These are phyloP conservation scores for Sindora glabra DNA, from an alignment of 306 rosid genomes.

Conservation along the genomic window DNA sequence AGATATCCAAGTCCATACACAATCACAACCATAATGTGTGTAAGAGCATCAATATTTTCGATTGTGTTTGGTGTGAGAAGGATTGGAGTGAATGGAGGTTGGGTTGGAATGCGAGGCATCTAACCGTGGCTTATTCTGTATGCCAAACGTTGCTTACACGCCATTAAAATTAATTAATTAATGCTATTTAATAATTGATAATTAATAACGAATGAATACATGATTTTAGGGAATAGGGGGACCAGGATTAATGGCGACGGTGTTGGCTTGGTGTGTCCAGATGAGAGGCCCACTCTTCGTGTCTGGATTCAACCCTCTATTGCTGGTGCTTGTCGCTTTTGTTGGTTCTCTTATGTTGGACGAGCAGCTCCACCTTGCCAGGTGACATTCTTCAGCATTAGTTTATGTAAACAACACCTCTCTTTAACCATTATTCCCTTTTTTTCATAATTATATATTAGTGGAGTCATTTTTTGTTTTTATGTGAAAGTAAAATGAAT, in stretches of 20 bases:
- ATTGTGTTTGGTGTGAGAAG: constrained; percentile 9
- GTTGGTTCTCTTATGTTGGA: not conserved
- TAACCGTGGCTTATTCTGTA: constrained; percentile 23
- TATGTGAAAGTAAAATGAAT: no score
- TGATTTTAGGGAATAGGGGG: not conserved
- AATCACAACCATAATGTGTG: constrained; percentile 25
- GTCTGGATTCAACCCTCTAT: not conserved
- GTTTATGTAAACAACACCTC: no score
- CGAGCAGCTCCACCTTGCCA: constrained; percentile 7
- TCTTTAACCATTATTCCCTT: no score
- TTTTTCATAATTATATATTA: no score
- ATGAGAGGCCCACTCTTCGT: constrained; percentile 9
- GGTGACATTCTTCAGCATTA: no score
- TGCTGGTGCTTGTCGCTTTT: constrained; percentile 17
- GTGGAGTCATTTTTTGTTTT: no score
- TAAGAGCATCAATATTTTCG: constrained; percentile 3
- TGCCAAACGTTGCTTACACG: not conserved
- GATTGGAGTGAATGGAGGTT: constrained; percentile 26
- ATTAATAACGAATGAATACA: not conserved
- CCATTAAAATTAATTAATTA: not conserved
- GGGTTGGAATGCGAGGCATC: constrained; percentile 24
- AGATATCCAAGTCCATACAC: constrained; percentile 30
- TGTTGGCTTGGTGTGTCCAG: not conserved
- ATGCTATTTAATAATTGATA: no score
- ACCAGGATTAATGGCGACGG: not conserved